Evolutionary conservation across 192 early-diverging fungal species (phyloP), one percentile per base, ranked within the genome.

Genomic region (Podila verticillata): DNA sequence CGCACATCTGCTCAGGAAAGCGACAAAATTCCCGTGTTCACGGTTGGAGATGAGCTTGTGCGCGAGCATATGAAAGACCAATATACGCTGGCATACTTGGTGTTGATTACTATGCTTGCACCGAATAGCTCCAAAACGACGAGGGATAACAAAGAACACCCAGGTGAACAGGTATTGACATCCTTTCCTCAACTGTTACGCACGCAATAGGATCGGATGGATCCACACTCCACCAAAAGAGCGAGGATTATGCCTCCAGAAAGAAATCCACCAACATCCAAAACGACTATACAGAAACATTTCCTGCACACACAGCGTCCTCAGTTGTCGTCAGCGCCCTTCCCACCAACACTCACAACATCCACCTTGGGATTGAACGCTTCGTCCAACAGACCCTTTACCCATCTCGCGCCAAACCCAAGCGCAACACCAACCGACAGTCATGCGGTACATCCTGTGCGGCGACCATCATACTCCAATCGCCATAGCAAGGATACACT

Each of bases 231-330:
- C 30, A 70, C 61, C 44, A 78, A 78, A 32, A 65, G 74, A 31
- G 67, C 74, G 7, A 48, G 74, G 48, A 78, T 66, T 17, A 70
- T 78, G 74, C 68, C 74, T 66, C 63, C 74, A 66, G 74, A 78
- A 30, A 39, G 49, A 44, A 65, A 13, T 31, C 8, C 60, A 4
- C 39, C 22, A 1, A 22, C 49, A 26, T n/a, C 39, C 29, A 44
- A 28, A 22, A 44, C 48, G 24, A 13, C 7, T 34, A 2, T 17
- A 4, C 63, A 36, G 17, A 32, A 29, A 22, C 71, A 57, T 26
- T 26, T 29, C 22, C 59, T n/a, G n/a, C n/a, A 49, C 26, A 31
- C 22, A 12, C 9, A 48, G 0, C 24, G 22, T 3, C 8, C n/a
- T 32, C 17, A 36, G 44, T 20, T 4, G 5, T 20, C 13, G 44